Evolutionary conservation across 306 rosid species (phyloP).

Genomic region (Datisca glomerata): DNA sequence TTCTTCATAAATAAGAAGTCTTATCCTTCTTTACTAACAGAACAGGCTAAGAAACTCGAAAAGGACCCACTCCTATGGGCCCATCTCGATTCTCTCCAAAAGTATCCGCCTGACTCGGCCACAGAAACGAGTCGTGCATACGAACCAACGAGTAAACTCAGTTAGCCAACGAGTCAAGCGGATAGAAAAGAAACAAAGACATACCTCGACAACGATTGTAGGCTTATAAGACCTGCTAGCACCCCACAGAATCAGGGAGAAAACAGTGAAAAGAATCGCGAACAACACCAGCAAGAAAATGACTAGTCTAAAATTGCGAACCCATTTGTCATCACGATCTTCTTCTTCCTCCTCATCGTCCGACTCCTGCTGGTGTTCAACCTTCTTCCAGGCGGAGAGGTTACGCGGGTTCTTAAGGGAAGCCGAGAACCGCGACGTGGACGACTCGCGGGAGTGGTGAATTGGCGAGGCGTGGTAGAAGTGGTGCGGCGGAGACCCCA

Average conservation of each 20-base stretch:
- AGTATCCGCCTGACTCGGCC: neutral
- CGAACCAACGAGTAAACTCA: conserved; percentile 3
- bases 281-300: conserved; percentile 43
- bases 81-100: neutral
- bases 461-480: conserved; percentile 68
- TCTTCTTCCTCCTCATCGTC: conserved; percentile 15
- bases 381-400: conserved; percentile 47
- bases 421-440: conserved; percentile 85
- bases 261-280: conserved; percentile 34
- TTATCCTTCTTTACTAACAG: neutral
- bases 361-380: conserved; percentile 16
- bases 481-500: conserved; percentile 61
- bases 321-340: conserved; percentile 12
- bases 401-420: conserved; percentile 50
- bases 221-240: conserved; percentile 76
- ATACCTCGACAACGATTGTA: conserved; percentile 41
- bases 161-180: neutral
- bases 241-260: conserved; percentile 78
- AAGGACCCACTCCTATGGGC: neutral
- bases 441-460: conserved; percentile 95
- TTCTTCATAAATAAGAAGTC: neutral
- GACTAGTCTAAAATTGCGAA: conserved; percentile 32
- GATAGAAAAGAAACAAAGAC: too few species aligned
- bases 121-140: neutral
- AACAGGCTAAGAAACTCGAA: neutral